A percentile compares a stretch with the other conserved stretches of the same genome.
These are phyloP conservation scores for Priceomyces medius DNA, from an alignment of 805 yeast species.

Conservation along the genomic window DNA sequence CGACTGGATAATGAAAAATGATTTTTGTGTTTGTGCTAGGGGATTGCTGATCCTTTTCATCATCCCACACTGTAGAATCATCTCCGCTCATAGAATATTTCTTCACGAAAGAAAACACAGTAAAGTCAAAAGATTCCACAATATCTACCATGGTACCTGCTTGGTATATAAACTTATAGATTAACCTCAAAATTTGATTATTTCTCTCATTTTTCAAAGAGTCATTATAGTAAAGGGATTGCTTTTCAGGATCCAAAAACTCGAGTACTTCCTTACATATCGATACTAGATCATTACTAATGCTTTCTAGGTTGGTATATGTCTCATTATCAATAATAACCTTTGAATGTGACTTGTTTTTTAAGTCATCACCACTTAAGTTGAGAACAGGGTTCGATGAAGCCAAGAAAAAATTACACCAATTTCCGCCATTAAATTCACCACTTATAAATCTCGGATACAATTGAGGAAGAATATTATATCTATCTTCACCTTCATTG, in stretches of 20 bases:
- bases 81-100: constrained; percentile 23
- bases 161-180: constrained; percentile 52
- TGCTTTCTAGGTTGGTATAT: constrained; percentile 33
- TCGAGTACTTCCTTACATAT: constrained; percentile 43
- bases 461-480: constrained; percentile 54
- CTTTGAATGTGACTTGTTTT: constrained; percentile 42
- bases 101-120: constrained; percentile 48
- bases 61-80: constrained; percentile 1
- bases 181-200: constrained; percentile 49
- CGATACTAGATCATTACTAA: constrained; percentile 36
- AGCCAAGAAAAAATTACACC: constrained; percentile 66
- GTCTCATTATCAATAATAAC: constrained; percentile 52
- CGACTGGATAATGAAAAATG: constrained; percentile 49
- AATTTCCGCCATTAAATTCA: constrained; percentile 75
- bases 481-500: constrained; percentile 31
- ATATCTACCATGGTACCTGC: constrained; percentile 51
- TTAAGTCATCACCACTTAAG: constrained; percentile 44
- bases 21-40: constrained; percentile 18
- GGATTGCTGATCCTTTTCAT: background rate
- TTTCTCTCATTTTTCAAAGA: constrained; percentile 43
- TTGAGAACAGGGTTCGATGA: constrained; percentile 35
- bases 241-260: constrained; percentile 36
- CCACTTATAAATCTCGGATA: constrained; percentile 68
- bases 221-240: constrained; percentile 36
- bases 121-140: constrained; percentile 61